Evolutionary conservation across 345 rosid genomes (phyloP).

Genomic region (Durio zibethinus): DNA sequence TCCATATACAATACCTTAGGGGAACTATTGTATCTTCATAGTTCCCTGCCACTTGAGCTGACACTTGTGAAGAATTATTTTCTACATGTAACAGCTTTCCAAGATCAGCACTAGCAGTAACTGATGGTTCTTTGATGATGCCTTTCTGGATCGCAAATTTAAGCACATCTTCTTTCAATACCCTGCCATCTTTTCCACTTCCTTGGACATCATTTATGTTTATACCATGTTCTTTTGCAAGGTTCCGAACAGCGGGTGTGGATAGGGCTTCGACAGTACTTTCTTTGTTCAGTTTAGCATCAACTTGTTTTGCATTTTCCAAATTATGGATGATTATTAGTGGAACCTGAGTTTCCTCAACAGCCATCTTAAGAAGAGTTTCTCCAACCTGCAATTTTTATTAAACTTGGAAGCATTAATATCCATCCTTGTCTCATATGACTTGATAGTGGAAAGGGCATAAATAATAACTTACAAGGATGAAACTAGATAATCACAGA

Average conservation of each 20-base stretch:
- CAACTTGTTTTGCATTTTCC: constrained; percentile 18
- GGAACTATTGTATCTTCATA: constrained; percentile 57
- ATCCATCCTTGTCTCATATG: neutral
- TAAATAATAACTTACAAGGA: neutral
- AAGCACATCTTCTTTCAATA: constrained; percentile 75
- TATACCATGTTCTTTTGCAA: constrained; percentile 73
- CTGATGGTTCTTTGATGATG: constrained; percentile 30
- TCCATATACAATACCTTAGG: constrained; percentile 47
- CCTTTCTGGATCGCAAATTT: constrained; percentile 50
- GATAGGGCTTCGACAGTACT: constrained; percentile 48
- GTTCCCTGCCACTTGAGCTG: constrained; percentile 25
- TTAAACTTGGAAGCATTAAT: constrained; percentile 16
- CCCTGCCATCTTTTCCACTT: constrained; percentile 72
- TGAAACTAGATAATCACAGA: constrained; percentile 7
- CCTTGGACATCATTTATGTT: constrained; percentile 56
- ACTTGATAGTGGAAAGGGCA: neutral
- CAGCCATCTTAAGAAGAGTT: constrained; percentile 65
- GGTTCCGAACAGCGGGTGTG: constrained; percentile 76
- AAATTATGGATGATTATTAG: constrained; percentile 16
- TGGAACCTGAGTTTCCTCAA: constrained; percentile 44
- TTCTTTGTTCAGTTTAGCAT: constrained; percentile 27
- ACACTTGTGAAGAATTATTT: constrained; percentile 13
- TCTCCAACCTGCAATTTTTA: constrained; percentile 74
- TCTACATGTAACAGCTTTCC: constrained; percentile 27
- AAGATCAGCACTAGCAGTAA: constrained; percentile 19